Evolutionary conservation across 257 asterid genomes (phyloP), one percentile per base, ranked within the genome.

Genomic region (Leonotis leonurus): DNA sequence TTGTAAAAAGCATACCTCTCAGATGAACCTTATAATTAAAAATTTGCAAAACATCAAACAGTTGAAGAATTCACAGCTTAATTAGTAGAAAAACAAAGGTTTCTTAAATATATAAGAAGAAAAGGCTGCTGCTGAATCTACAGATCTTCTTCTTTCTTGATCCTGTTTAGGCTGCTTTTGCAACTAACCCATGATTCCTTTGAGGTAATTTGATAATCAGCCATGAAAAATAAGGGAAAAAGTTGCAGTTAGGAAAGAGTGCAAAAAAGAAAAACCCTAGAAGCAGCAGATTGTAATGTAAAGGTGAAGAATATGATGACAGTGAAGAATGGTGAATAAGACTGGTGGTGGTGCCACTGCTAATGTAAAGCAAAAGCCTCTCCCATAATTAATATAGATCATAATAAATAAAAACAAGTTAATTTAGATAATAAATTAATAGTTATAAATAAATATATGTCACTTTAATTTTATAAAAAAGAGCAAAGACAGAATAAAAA

Each of bases 261-360:
- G 57, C 54, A 14, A 36, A 62, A 67, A 41, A 60, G 72, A 72
- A 67, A 78, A 84, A 81, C 88, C 92, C 88, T 81, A 84, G 79
- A 73, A 72, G 76, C 55, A 64, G 51, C 73, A 52, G 70, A 46
- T 65, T 56, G 37, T n/a, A 62, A 64, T 70, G 46, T 64, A 64
- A 68, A 72, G 70, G 58, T 65, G 65, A 72, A 32, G 54, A 43
- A 48, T 64, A 56, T 70, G 76, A 75, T 65, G 80, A 37, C 33
- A 64, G 73, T 44, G 67, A 56, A 56, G n/a, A n/a, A n/a, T n/a
- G n/a, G n/a, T n/a, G n/a, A n/a, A n/a, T n/a, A n/a, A n/a, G n/a
- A n/a, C n/a, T n/a, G n/a, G n/a, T 64, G 65, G 56, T 68, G 72
- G 39, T 68, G 37, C n/a, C 55, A n/a, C n/a, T n/a, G n/a, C 17